Evolutionary conservation across 2,329 filamentous ascomycete genomes (phyloP), one percentile per base, ranked within the genome.

Genomic region (Alternaria tenuissima): DNA sequence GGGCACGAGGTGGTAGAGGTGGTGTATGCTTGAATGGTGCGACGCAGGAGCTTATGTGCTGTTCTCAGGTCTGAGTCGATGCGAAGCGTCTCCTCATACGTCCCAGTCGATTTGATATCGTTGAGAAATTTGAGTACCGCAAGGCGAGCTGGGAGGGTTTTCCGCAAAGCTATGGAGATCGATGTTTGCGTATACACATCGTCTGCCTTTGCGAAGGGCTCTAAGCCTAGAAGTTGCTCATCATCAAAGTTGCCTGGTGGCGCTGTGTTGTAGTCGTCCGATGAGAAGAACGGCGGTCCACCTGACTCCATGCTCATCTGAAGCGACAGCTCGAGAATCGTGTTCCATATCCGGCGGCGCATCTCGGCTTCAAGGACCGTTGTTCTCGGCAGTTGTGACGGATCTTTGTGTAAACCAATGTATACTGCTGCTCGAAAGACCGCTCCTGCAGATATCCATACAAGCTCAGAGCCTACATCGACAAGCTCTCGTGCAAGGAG

Each of bases 371-470:
- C 66, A 9, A 69, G 56, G 3, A 57, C n/a, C 3, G 65, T 63
- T 38, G 63, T 68, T 7, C 67, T 64, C 2, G 74, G 74, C 4
- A 81, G 64, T 18, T 71, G 64, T 0, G 59, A 57, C 3, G 80
- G 79, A 53, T 82, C 80, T 44, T 76, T 69, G 63, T 82, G 79
- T 2, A 82, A 57, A 1, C 81, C 80, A 64, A 81, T 76, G 18
- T 75, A 73, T 14, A 82, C 71, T 5, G 80, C 79, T 22, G 70
- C 74, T 42, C 80, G 70, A 12, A 81, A 59, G 0, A 82, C 63
- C 18, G 70, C 65, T 1, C 80, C 81, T 3, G 72, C 71, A 0
- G 78, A 75, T 20, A 80, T 73, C 77, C 79, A 81, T 2, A 76
- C 73, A 18, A 78, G 60, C 47, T 76, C 74, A 14, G 70, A 74